Conservation (phyloP, 2,329 filamentous ascomycete species). For the Paecilomyces sp. region DNA sequence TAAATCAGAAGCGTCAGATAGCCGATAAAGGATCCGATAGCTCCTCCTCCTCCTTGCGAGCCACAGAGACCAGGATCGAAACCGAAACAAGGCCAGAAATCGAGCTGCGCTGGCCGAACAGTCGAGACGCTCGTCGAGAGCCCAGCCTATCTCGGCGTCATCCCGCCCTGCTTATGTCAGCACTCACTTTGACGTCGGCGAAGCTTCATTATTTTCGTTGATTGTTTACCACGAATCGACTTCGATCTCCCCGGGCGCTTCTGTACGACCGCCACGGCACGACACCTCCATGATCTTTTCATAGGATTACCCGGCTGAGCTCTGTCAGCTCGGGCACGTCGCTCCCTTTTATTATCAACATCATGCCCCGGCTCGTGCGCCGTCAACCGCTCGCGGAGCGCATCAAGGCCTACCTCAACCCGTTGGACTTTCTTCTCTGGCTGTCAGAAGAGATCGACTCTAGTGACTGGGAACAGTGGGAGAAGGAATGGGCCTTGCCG, state of each 20-base stretch:
- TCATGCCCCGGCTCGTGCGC: slow-evolving; percentile 76
- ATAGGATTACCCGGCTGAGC: not conserved
- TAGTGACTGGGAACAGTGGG: slow-evolving; percentile 75
- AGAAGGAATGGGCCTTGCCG: slow-evolving; percentile 65
- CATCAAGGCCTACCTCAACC: slow-evolving; percentile 72
- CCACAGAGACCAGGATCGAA: not conserved
- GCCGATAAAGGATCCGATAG: not conserved
- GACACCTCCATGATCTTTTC: not conserved
- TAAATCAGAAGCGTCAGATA: not conserved
- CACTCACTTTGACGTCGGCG: not conserved
- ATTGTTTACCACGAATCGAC: not conserved
- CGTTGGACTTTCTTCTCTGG: slow-evolving; percentile 84
- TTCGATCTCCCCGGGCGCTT: not conserved
- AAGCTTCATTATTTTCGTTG: not conserved
- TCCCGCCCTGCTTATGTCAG: not conserved
- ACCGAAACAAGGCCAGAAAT: not conserved
- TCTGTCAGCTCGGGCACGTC: not conserved
- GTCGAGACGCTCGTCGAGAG: not conserved
- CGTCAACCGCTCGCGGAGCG: slow-evolving; percentile 72
- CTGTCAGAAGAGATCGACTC: slow-evolving; percentile 88
- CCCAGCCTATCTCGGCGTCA: not conserved
- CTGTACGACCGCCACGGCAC: not conserved
- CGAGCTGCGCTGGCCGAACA: not conserved
- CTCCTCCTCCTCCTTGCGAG: not conserved
- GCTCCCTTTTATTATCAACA: slow-evolving; percentile 33